A percentile compares a stretch with the other conserved stretches of the same genome.
These are phyloP conservation scores for Sclerotinia trifoliorum DNA, from an alignment of 2,329 filamentous ascomycete genomes.

Conservation along the genomic window DNA sequence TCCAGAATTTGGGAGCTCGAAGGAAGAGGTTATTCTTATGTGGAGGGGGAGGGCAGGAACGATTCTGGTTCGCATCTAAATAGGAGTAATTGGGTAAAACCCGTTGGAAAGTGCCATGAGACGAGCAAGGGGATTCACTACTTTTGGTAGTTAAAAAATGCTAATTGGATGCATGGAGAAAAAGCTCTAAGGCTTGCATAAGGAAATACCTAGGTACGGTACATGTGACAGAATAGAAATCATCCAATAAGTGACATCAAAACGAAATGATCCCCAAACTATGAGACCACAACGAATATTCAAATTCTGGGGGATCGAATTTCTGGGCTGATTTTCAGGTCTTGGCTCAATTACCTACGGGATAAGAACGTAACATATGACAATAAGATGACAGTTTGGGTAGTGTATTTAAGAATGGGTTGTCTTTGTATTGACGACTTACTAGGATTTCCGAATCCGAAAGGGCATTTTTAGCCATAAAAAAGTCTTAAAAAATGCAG, in stretches of 20 bases:
- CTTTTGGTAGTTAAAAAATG: not conserved
- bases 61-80: not conserved
- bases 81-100: not conserved
- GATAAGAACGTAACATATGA: constrained; percentile 2
- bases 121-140: constrained; percentile 5
- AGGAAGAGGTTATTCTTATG: constrained; percentile 7
- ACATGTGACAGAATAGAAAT: not conserved
- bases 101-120: constrained; percentile 7
- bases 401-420: not conserved
- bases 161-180: not conserved
- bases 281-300: constrained; percentile 3
- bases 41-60: constrained; percentile 4
- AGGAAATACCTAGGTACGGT: not conserved
- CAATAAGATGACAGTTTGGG: not conserved
- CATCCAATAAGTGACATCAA: not conserved
- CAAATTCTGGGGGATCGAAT: not conserved
- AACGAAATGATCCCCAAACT: not conserved
- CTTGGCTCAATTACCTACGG: constrained; percentile 4
- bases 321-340: not conserved
- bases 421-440: not conserved
- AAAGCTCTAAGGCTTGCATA: not conserved
- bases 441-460: not conserved
- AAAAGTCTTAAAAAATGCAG: not conserved
- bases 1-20: not conserved
- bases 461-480: not conserved